Base-by-base conservation (phyloP, 495 filamentous ascomycete genomes). In the Trichocladium antarcticum region DNA sequence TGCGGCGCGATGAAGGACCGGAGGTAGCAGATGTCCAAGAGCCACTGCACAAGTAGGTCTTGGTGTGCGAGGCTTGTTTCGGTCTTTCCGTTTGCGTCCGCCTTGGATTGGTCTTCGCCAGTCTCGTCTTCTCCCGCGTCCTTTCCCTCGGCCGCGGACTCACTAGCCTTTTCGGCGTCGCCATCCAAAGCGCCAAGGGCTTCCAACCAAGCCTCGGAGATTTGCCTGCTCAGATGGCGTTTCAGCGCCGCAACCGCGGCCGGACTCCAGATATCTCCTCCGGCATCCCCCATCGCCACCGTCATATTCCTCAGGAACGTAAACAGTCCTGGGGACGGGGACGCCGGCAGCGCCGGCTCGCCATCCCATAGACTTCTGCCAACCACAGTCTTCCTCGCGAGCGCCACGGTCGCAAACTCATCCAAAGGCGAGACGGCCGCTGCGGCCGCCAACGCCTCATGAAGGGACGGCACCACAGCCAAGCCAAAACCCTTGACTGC, bases 191-290 rank as follows among this genome's bases (percentile, higher is more conserved):
- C 50, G 35, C 64, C 57, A 7, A 74, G 53, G 32, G 63, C 66
- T 39, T 68, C 59, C 20, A 59, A 50, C 75, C 66, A 76, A 1
- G 55, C 48, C 42, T 57, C 56, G 24, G 58, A 65, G 32, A 84
- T 53, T 42, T 71, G 68, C 35, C 60, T 61, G 14, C 71, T 57
- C 11, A 86, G 57, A 28, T 63, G 47, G 8, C 51, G 48, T 66
- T 90, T 93, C 37, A 97, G 56, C 2, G 70, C 68, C 8, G 57
- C 54, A 0, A 88, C 76, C 0, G 84, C 84, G 3, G 72, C 75
- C 3, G 79, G 75, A 47, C 81, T 89, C 92, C 92, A 98, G 8
- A 97, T 62, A 57, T 97, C 92, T 28, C 69, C 66, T 1, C 92
- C 92, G 9, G 70, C 68, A 11, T 70, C 66, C 31, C 74, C 74